Evolutionary conservation across 805 yeast genomes (phyloP).

Genomic region (Saccharomyces paradoxus): DNA sequence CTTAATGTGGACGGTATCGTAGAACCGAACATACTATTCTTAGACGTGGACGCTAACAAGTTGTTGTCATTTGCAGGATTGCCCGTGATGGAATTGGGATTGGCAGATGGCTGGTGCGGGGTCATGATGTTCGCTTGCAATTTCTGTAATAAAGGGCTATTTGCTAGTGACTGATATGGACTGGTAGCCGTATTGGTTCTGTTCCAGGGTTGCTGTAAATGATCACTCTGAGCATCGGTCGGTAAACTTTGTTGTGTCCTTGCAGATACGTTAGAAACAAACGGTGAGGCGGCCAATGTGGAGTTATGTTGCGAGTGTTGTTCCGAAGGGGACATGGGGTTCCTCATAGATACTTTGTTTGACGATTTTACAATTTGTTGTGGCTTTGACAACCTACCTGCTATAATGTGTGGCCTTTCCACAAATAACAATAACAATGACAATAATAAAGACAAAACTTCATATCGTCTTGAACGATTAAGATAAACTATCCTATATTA

Average conservation of each 20-base stretch:
- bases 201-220: not conserved
- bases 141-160: slow-evolving; percentile 22
- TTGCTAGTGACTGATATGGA: slow-evolving; percentile 11
- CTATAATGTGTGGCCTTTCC: not conserved
- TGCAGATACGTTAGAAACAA: slow-evolving; percentile 35
- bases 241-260: slow-evolving; percentile 10
- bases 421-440: not conserved
- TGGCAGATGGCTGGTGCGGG: slow-evolving; percentile 16
- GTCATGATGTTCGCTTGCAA: slow-evolving; percentile 25
- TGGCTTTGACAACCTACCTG: not conserved
- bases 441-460: not conserved
- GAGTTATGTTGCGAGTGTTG: slow-evolving; percentile 59
- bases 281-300: slow-evolving; percentile 65
- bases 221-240: slow-evolving; percentile 3
- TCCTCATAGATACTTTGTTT: not conserved
- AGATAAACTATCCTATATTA: not conserved
- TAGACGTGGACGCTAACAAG: slow-evolving; percentile 20
- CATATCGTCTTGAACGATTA: not conserved
- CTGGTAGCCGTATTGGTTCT: slow-evolving; percentile 4
- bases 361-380: not conserved
- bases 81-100: not conserved
- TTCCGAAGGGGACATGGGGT: slow-evolving; percentile 21
- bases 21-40: slow-evolving; percentile 22
- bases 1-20: slow-evolving; percentile 27
- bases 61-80: slow-evolving; percentile 4